Base-by-base conservation (phyloP, 345 rosid species). In the Aquilaria sinensis region DNA sequence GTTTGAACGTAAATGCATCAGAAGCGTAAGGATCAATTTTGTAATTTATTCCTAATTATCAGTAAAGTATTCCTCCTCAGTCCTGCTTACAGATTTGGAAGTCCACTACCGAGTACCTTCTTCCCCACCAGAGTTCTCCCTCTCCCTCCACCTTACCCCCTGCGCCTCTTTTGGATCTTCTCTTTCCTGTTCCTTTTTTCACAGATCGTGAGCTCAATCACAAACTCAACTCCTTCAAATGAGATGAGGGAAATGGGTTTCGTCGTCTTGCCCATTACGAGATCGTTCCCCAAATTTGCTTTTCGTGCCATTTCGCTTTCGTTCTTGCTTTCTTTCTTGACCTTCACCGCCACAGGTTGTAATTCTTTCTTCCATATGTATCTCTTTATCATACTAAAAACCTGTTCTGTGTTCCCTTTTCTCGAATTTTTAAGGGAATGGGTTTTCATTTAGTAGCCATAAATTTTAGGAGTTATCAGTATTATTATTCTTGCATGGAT, bases 331-430 rank as follows among this genome's bases (percentile, higher is more conserved):
- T 85, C 80, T 60, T 77, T 68, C 76, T 31, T 65, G 50, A 64
- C 54, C 72, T 83, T 85, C 62, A 62, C 65, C 48, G 43, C 76
- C 5, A 72, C 95, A 80, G 97, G 95, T 87, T 16, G 53, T 47
- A 46, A 12, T 33, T 64, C 12, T 58, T 15, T 43, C 32, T 49
- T 47, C 14, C 10, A 30, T 46, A 2, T 47, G 55, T 16, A 6
- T 60, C 66, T 60, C 56, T 46, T 67, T 43, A 53, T 7, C 62
- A 10, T 5, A 58, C 29, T 54, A 0, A 41, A 63, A 37, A 2
- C 32, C 43, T 33, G 15, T n/a, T 41, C 37, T 12, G 53, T 37
- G 45, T 7, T 53, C 9, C 16, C 41, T 56, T 31, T 62, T 49
- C 54, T 41, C 23, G 23, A 9, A 30, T 68, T 63, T 58, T 53